Base-by-base conservation (phyloP, 306 rosid species). In the Aeschynomene evenia region DNA sequence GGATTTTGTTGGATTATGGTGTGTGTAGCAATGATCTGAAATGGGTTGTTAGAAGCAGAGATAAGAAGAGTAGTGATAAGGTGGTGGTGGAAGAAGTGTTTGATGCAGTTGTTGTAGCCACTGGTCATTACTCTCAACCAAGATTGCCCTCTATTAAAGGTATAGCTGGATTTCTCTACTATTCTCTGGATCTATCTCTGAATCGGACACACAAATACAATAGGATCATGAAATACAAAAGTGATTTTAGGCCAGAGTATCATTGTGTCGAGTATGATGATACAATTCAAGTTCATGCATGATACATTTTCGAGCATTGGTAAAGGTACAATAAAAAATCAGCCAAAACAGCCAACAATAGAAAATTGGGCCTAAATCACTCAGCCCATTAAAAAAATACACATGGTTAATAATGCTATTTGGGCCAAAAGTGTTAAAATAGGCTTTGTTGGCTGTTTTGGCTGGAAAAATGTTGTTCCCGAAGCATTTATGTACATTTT, bases 31-130 rank as follows among this genome's bases (percentile, higher is more conserved):
- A 79, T 54, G 85, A 88, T 62, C 66, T 85, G 80, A 88, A 84
- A 73, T 94, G 98, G 98, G 36, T 85, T 68, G 92, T 90, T 2
- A 82, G 78, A 73, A 94, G 88, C 69, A 66, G 19, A 50, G 85
- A 88, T 37, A 83, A 66, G 67, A 80, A 85, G 51, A 60, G 56
- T 52, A n/a, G n/a, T n/a, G n/a, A n/a, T n/a, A 74, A 80, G 42
- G 72, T 46, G 56, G 75, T 69, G 13, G 67, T 74, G 29, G 92
- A 88, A 74, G 92, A 90, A 74, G 83, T 88, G 37, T 94, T 90
- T 73, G 97, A 94, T 81, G 91, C 97, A 22, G 95, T 94, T 53
- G 89, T 94, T 72, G 96, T 94, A 16, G 98, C 98, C 63, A 77
- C 74, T 43, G 98, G 98, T 39, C 98, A 94, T 80, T 94, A 94